Conservation (phyloP, 176 grass and related monocot genomes). For the Bromus sterilis region DNA sequence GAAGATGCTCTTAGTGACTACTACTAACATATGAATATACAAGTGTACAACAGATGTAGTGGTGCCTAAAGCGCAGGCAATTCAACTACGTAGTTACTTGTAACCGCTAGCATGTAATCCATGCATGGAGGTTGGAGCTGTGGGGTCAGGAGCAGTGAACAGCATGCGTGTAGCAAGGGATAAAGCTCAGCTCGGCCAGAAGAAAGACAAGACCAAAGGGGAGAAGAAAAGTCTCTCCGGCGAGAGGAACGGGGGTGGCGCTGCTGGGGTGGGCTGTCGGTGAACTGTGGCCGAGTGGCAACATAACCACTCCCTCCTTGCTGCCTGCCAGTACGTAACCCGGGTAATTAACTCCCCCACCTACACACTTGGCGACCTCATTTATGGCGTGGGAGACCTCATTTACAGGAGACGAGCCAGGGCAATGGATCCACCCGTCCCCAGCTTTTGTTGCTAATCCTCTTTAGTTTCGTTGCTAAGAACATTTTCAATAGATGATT, state of each 20-base stretch:
- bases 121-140: neutral
- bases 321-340: conserved; percentile 25
- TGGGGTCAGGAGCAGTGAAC: neutral
- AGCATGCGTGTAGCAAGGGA: neutral
- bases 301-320: conserved; percentile 33
- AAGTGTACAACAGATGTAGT: neutral
- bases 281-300: conserved; percentile 26
- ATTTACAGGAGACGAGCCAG: neutral
- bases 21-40: no score
- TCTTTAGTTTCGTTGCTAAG: no score
- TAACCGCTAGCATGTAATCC: neutral
- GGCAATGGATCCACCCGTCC: neutral
- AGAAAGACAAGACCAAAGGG: neutral
- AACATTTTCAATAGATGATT: no score
- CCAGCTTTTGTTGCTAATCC: neutral
- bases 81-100: neutral
- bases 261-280: conserved; percentile 56
- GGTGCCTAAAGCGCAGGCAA: neutral
- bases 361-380: conserved; percentile 50
- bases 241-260: neutral
- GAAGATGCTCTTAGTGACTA: no score
- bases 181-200: conserved; percentile 11
- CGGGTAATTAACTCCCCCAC: conserved; percentile 74
- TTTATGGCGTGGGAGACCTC: conserved; percentile 33
- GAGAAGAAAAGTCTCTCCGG: neutral